These are phyloP conservation scores for Knoxdaviesia proteae DNA, from an alignment of 2,329 filamentous ascomycete species.

Conservation along the genomic window DNA sequence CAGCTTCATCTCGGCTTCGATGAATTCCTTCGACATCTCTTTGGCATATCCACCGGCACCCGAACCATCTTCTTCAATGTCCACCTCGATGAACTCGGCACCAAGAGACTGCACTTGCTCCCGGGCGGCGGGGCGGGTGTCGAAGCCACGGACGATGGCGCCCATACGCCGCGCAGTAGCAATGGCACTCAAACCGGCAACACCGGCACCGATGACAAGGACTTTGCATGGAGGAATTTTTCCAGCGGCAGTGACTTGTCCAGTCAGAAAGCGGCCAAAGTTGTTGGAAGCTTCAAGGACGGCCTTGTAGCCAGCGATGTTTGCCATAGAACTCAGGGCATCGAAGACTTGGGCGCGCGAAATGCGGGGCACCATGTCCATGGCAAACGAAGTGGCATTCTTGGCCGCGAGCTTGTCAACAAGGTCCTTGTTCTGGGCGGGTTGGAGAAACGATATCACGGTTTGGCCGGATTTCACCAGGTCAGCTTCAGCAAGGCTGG, in stretches of 20 bases:
- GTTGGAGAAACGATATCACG: slow-evolving; percentile 67
- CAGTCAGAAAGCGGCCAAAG: slow-evolving; percentile 73
- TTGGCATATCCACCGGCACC: slow-evolving; percentile 79
- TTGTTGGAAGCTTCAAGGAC: slow-evolving; percentile 77
- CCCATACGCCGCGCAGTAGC: slow-evolving; percentile 70
- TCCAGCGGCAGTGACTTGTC: slow-evolving; percentile 75
- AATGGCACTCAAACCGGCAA: slow-evolving; percentile 75
- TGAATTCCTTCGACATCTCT: slow-evolving; percentile 86
- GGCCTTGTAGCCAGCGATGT: slow-evolving; percentile 85
- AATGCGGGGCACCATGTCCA: slow-evolving; percentile 85
- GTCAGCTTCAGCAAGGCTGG: slow-evolving; percentile 48
- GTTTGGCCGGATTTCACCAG: slow-evolving; percentile 49
- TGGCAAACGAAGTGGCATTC: slow-evolving; percentile 61
- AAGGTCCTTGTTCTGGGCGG: slow-evolving; percentile 55
- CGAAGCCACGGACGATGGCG: slow-evolving; percentile 76
- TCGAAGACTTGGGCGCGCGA: slow-evolving; percentile 78
- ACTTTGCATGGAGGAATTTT: slow-evolving; percentile 84
- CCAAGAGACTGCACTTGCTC: slow-evolving; percentile 83
- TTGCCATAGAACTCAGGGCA: slow-evolving; percentile 79
- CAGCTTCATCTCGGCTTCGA: slow-evolving; percentile 80
- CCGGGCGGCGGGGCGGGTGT: slow-evolving; percentile 69
- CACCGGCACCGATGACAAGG: slow-evolving; percentile 73
- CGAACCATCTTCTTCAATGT: slow-evolving; percentile 64
- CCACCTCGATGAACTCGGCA: slow-evolving; percentile 76
- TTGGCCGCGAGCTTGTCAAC: slow-evolving; percentile 52